phyloP scores from a whole-genome alignment of 306 rosid genomes.

The Spatholobus suberectus region DNA sequence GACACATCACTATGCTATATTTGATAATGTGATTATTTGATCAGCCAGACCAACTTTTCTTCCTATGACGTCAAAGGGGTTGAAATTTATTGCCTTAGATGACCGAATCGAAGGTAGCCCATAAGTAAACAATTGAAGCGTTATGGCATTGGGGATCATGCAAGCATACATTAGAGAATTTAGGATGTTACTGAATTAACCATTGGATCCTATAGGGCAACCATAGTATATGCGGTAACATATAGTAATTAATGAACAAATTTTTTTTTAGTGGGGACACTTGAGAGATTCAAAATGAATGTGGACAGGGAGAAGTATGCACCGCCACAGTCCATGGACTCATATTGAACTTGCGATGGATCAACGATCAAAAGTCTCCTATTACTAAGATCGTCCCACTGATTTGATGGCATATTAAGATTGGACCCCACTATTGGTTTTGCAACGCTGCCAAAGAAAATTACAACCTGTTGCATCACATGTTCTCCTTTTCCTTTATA shows the following conservation, averaged over 20 bases:
- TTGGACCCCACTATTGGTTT: slow-evolving; percentile 43
- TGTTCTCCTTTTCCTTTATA: slow-evolving; percentile 27
- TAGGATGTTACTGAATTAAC: slow-evolving; percentile 28
- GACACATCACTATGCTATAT: slow-evolving; percentile 35
- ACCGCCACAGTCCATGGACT: not conserved
- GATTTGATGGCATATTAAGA: slow-evolving; percentile 41
- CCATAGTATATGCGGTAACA: not conserved
- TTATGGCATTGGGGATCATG: not conserved
- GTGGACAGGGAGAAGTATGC: slow-evolving; percentile 27
- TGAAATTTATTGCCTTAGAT: slow-evolving; percentile 36
- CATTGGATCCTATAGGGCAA: slow-evolving; percentile 39
- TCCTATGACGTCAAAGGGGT: slow-evolving; percentile 48
- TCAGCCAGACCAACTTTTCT: slow-evolving; percentile 28
- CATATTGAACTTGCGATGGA: not conserved
- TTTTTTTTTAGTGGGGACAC: slow-evolving; percentile 25
- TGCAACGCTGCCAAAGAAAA: slow-evolving; percentile 31
- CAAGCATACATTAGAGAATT: slow-evolving; percentile 11
- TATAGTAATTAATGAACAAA: slow-evolving; percentile 9
- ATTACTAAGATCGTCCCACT: not conserved
- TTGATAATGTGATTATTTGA: slow-evolving; percentile 26
- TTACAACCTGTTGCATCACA: slow-evolving; percentile 49
- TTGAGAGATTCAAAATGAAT: slow-evolving; percentile 32
- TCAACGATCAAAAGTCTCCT: not conserved
- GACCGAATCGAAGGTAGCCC: slow-evolving; percentile 36
- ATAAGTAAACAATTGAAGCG: slow-evolving; percentile 15